Evolutionary conservation across 345 rosid genomes (phyloP), one percentile per base, ranked within the genome.

Genomic region (Lumnitzera littorea): DNA sequence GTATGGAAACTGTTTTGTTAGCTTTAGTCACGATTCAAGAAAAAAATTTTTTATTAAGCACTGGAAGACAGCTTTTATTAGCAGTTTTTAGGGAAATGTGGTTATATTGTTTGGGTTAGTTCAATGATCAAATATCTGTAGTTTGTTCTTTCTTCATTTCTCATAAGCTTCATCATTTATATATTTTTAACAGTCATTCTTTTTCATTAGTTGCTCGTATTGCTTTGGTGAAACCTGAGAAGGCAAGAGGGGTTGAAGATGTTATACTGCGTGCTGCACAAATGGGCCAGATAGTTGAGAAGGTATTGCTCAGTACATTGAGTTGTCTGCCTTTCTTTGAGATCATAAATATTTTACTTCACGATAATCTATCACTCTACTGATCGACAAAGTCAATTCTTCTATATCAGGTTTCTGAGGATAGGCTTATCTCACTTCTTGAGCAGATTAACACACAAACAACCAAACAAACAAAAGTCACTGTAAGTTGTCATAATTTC

Each of bases 201-300:
- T 12, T 3, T 51, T 56, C 12, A 24, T 46, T 71, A 92, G 98
- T 92, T 67, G 88, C 98, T 58, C 80, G 96, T 70, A 92, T 92
- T 73, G 96, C 96, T 24, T 69, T 92, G 80, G 98, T 92, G 79
- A 92, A 92, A 78, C 98, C 98, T 73, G 96, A 92, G 76, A 92
- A 92, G 74, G 96, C 96, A 48, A 87, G 89, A 69, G 81, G 96
- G 46, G 98, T 92, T 60, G 96, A 92, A 74, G 98, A 92, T 73
- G 89, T 87, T 55, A 58, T 89, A 61, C 77, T 92, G 59, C 78
- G 96, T 74, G 87, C 96, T 74, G 90, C 96, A 64, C 94, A 89
- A 65, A 84, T 67, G 87, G 96, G 96, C 63, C 98, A 92, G 80
- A 85, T 92, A 13, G 94, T 55, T 66, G 96, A 92, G 72, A 92